Evolutionary conservation across 2,329 filamentous ascomycete species (phyloP).

Genomic region (Pyrenophora teres): DNA sequence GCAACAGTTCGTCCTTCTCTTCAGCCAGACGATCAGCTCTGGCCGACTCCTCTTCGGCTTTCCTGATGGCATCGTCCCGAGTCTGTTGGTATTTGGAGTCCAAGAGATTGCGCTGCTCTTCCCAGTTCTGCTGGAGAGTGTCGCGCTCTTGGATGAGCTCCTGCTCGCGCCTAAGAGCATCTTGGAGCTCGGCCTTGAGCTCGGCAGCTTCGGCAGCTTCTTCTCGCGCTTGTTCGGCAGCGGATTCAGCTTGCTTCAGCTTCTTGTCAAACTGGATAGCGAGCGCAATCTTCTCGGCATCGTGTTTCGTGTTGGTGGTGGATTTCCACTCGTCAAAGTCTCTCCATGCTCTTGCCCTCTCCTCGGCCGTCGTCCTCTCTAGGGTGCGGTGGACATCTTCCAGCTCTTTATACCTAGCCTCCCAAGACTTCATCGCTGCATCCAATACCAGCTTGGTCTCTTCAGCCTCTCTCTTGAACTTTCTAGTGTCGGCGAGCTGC

Average conservation of each 20-base stretch:
- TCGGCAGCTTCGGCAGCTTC: constrained; percentile 48
- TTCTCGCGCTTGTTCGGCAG: constrained; percentile 55
- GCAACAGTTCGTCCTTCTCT: constrained; percentile 46
- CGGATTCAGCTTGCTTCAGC: constrained; percentile 53
- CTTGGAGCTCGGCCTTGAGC: constrained; percentile 47
- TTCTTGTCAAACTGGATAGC: constrained; percentile 49
- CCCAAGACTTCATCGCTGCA: constrained; percentile 47
- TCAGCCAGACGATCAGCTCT: constrained; percentile 34
- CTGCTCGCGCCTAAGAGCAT: constrained; percentile 53
- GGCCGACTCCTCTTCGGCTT: constrained; percentile 41
- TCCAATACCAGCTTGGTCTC: constrained; percentile 37
- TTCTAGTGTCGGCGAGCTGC: constrained; percentile 51
- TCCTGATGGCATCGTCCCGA: constrained; percentile 33
- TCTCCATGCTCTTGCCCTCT: constrained; percentile 38
- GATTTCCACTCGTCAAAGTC: constrained; percentile 54
- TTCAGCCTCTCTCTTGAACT: constrained; percentile 48
- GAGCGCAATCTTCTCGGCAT: constrained; percentile 48
- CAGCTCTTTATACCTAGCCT: constrained; percentile 51
- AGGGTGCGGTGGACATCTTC: constrained; percentile 47
- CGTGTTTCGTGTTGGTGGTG: constrained; percentile 39
- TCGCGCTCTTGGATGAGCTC: constrained; percentile 55
- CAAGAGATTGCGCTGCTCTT: constrained; percentile 51
- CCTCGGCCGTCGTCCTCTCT: constrained; percentile 46
- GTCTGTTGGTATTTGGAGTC: constrained; percentile 40
- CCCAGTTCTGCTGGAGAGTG: constrained; percentile 56